Percentiles rank a stretch among this genome's conserved stretches.
These are phyloP conservation scores for Ophiostoma sp. DNA, from an alignment of 2,329 filamentous ascomycete species.

Conservation along the genomic window DNA sequence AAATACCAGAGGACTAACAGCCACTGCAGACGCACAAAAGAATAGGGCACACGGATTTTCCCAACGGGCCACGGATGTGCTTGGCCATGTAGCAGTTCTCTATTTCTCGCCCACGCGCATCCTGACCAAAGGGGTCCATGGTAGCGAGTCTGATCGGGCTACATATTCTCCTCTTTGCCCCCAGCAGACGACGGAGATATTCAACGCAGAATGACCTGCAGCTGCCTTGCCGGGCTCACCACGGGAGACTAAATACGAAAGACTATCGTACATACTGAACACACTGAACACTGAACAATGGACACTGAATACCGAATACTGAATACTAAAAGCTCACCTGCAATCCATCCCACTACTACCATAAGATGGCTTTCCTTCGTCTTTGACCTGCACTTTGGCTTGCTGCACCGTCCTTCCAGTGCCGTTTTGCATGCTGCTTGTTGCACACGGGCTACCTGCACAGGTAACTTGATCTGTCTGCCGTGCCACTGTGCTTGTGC, in stretches of 20 bases:
- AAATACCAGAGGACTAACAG: too few species aligned
- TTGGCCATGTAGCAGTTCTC: not conserved
- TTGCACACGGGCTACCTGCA: not conserved
- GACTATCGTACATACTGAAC: too few species aligned
- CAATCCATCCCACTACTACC: too few species aligned
- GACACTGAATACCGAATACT: too few species aligned
- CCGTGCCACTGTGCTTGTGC: not conserved
- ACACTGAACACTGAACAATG: too few species aligned
- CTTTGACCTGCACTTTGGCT: too few species aligned
- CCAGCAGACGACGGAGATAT: not conserved
- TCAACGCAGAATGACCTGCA: not conserved
- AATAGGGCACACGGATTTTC: not conserved
- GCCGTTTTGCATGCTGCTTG: not conserved
- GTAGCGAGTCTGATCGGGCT: not conserved
- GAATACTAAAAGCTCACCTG: too few species aligned
- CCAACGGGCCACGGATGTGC: not conserved
- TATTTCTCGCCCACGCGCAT: not conserved
- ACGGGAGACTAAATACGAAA: too few species aligned
- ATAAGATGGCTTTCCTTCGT: too few species aligned
- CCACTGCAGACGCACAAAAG: not conserved
- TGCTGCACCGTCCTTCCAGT: too few species aligned
- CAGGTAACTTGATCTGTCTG: constrained; percentile 8
- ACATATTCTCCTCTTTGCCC: not conserved
- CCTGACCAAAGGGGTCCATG: not conserved
- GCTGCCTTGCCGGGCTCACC: not conserved